Evolutionary conservation across 129 eudicot genomes (phyloP), one percentile per base, ranked within the genome.

Genomic region (Helichrysum umbraculigerum): DNA sequence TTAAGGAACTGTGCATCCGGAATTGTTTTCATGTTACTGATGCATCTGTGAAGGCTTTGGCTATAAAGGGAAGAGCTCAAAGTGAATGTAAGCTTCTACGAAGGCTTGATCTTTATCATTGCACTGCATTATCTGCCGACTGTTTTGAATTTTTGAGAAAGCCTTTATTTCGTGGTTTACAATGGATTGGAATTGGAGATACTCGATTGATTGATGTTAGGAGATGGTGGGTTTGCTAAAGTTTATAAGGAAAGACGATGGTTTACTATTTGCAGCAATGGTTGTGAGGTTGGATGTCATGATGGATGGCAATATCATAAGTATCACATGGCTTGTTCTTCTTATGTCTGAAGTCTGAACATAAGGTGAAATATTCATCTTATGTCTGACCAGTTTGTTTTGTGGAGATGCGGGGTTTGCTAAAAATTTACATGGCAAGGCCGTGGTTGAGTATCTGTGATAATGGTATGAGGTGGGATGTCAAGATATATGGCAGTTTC

Each of bases 401-500:
- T 25, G 50, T 25, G 75, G 75, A 72, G 78, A 56, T 51, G n/a
- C 0, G n/a, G 71, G 16, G 44, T 73, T 85, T 9, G 78, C 37
- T 20, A 79, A 62, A 25, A 22, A 68, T 86, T 73, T 68, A 65
- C 71, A 17, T 8, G 41, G 71, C 39, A 63, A 76, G 88, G 67
- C 87, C 79, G 11, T 88, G 85, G 89, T 54, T 85, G 37, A 81
- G 86, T 59, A 34, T 86, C 7, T 91, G 94, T 70, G 7, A 34
- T 5, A 88, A 68, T 47, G 92, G 87, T 91, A 94, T 75, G 92
- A 91, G 81, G 62, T 91, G 70, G 97, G 94, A 19, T 91, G 97
- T 82, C 85, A 77, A 50, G 97, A 91, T 85, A 90, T 88, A 54
- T 91, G 97, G 97, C 88, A 86, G 50, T 85, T 61, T 66, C 97